Conservation (phyloP, 2,329 filamentous ascomycete genomes). For the Lizonia empirigonia region DNA sequence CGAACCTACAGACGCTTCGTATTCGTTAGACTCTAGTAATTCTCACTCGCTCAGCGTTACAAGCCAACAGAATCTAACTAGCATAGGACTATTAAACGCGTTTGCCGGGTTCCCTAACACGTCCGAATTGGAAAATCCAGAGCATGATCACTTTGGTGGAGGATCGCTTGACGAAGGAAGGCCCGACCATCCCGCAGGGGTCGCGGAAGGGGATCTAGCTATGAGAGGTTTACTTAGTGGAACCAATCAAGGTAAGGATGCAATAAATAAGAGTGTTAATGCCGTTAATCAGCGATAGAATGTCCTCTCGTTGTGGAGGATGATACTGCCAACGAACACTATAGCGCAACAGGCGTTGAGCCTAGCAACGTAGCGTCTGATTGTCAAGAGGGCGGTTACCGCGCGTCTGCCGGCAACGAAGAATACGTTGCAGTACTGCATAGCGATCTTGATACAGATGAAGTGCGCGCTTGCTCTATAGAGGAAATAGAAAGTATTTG, state of each 20-base stretch:
- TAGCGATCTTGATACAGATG: slow-evolving; percentile 3
- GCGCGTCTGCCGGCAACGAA: slow-evolving; percentile 11
- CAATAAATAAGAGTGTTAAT: slow-evolving; percentile 14
- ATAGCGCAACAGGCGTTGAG: slow-evolving; percentile 15
- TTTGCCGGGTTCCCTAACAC: no score
- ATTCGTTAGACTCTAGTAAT: no score
- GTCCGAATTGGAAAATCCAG: no score
- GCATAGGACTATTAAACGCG: no score
- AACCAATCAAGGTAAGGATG: slow-evolving; percentile 19
- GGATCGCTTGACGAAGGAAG: slow-evolving; percentile 12
- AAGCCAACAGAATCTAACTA: no score
- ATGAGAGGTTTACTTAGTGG: slow-evolving; percentile 12
- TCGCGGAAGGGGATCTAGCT: slow-evolving; percentile 13
- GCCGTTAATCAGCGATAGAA: slow-evolving; percentile 12
- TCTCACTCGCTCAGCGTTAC: no score
- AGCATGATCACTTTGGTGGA: slow-evolving; percentile 13
- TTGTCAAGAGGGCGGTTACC: slow-evolving; percentile 9
- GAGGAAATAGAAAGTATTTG: slow-evolving; percentile 8
- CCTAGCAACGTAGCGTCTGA: slow-evolving; percentile 13
- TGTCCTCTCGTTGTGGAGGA: slow-evolving; percentile 16
- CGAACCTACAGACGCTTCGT: no score
- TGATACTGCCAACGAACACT: slow-evolving; percentile 11
- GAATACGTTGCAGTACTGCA: slow-evolving; percentile 7
- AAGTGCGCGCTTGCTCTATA: slow-evolving; percentile 15
- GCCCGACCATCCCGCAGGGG: slow-evolving; percentile 9